Evolutionary conservation across 169 alveolate genomes (phyloP), one percentile per base, ranked within the genome.

Genomic region (Amoebophrya sp.): DNA sequence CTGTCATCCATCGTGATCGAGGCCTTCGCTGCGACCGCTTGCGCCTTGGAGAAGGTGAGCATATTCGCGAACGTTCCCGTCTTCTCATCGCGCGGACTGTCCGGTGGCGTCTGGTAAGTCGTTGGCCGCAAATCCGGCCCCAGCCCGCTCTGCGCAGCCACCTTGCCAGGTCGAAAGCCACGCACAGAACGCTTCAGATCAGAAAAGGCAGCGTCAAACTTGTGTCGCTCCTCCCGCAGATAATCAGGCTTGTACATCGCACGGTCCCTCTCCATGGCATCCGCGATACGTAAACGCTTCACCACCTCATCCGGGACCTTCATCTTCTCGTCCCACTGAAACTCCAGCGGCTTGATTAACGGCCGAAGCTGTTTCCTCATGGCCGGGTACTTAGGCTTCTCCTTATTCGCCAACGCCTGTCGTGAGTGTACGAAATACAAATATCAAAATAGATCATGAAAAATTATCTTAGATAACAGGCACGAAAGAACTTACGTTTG

Each of bases 191-290:
- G 2, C 83, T 26, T 29, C 33, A 36, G 83, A 36, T 65, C n/a
- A 36, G 36, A 12, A 65, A 65, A 65, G 38, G 83, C 83, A 29
- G 83, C 83, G 83, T 65, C 83, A 36, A 26, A 65, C 83, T 65
- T 65, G 33, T 65, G 83, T 36, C 83, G 83, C 83, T 65, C 83
- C 83, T 65, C 83, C 33, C n/a, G 18, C 2, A 65, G 33, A 18
- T 65, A 65, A 36, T 65, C 83, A 29, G 83, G 83, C 83, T 65
- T 65, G 83, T 65, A 65, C 83, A 65, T 65, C 83, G 83, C 83
- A 36, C 83, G 83, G 83, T 65, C 83, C 36, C 83, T 29, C 33
- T 65, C 83, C 83, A 65, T 1, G 38, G 83, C 83, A 18, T 65
- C 83, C 33, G 83, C 83, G 83, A 65, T 65, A 10, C 83, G 83